Percentiles rank a stretch among this genome's conserved stretches.
Evolutionary conservation across 345 rosid genomes (phyloP).

Genomic region (Clausena lansium): DNA sequence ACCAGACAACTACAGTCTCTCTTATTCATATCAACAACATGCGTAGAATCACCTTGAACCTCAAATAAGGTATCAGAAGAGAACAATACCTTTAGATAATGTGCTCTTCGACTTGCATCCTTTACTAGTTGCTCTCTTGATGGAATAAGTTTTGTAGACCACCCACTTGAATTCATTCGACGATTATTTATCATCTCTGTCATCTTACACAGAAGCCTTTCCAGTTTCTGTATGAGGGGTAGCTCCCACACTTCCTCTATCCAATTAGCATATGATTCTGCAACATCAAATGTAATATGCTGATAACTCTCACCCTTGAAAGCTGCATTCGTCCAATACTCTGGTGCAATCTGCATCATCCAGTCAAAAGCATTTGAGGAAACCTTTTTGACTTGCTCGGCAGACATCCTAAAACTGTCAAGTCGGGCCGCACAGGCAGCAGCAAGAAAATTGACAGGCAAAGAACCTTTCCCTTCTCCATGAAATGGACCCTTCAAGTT

Average conservation of each 20-base stretch:
- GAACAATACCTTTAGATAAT: slow-evolving; percentile 55
- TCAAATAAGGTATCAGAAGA: slow-evolving; percentile 84
- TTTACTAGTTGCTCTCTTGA: slow-evolving; percentile 56
- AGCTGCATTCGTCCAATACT: slow-evolving; percentile 61
- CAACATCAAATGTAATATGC: slow-evolving; percentile 56
- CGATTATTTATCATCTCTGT: slow-evolving; percentile 55
- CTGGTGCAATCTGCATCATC: slow-evolving; percentile 70
- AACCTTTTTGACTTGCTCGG: slow-evolving; percentile 60
- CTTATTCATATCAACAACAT: slow-evolving; percentile 67
- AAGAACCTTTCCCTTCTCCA: slow-evolving; percentile 76
- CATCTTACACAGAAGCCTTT: slow-evolving; percentile 41
- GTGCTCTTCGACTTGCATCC: slow-evolving; percentile 56
- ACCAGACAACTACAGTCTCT: slow-evolving; percentile 65
- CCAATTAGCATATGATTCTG: slow-evolving; percentile 63
- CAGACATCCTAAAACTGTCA: slow-evolving; percentile 51
- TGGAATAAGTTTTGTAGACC: slow-evolving; percentile 73
- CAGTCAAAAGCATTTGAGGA: slow-evolving; percentile 78
- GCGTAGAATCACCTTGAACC: slow-evolving; percentile 69
- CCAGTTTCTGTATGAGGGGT: slow-evolving; percentile 66
- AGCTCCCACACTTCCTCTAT: slow-evolving; percentile 68
- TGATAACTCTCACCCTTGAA: slow-evolving; percentile 77
- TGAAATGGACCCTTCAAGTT: slow-evolving; percentile 73
- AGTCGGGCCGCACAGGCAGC: slow-evolving; percentile 73
- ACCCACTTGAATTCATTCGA: slow-evolving; percentile 40
- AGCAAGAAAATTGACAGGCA: slow-evolving; percentile 58